These are phyloP conservation scores for Podila epigama DNA, from an alignment of 192 early-diverging fungal species.

Conservation along the genomic window DNA sequence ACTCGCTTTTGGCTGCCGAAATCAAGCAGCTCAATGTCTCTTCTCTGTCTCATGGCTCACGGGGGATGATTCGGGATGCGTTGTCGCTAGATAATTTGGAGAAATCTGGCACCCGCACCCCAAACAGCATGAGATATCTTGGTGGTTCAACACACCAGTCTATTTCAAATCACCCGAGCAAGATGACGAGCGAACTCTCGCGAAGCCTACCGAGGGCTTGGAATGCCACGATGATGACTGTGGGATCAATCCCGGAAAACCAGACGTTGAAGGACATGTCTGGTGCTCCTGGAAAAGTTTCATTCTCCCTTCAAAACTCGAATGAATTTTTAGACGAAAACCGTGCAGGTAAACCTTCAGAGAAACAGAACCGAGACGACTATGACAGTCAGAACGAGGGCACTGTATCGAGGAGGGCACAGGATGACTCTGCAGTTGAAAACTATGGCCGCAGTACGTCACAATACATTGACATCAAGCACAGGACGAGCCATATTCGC, in stretches of 20 bases:
- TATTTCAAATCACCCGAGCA: conserved; percentile 10
- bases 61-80: conserved; percentile 18
- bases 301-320: conserved; percentile 39
- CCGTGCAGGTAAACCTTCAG: conserved; percentile 16
- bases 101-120: background rate
- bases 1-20: conserved; percentile 27
- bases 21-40: conserved; percentile 25
- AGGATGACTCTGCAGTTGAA: conserved; percentile 13
- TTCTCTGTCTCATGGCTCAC: background rate
- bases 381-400: conserved; percentile 15
- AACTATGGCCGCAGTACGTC: conserved; percentile 21
- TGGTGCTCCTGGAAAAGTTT: conserved; percentile 13
- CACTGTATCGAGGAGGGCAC: conserved; percentile 1
- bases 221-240: conserved; percentile 11
- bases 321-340: conserved; percentile 36
- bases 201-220: conserved; percentile 47
- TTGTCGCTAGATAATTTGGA: conserved; percentile 25
- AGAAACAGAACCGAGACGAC: conserved; percentile 11
- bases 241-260: conserved; percentile 16
- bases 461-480: conserved; percentile 37
- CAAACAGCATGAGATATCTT: conserved; percentile 9
- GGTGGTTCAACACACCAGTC: conserved; percentile 15
- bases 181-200: conserved; percentile 33
- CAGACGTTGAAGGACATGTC: conserved; percentile 14
- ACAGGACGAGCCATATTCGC: conserved; percentile 18